Evolutionary conservation across 495 filamentous ascomycete genomes (phyloP).

Genomic region (Chaetomium fimeti): DNA sequence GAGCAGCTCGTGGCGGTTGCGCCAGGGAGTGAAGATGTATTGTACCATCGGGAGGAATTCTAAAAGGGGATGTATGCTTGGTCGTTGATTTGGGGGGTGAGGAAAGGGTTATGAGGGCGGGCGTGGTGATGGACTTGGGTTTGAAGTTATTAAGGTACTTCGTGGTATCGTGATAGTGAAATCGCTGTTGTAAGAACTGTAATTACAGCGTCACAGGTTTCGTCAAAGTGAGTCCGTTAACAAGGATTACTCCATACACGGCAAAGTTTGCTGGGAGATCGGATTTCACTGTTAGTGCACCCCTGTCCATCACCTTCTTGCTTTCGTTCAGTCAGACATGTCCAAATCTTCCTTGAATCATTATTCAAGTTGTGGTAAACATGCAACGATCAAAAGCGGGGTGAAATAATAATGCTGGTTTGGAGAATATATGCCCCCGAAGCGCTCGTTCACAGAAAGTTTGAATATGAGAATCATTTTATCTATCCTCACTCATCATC

Average conservation of each 20-base stretch:
- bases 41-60: constrained; percentile 56
- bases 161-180: too few relatives aligned
- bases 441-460: background rate
- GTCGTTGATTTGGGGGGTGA: background rate
- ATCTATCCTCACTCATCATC: constrained; percentile 9
- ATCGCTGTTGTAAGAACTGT: background rate
- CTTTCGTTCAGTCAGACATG: too few relatives aligned
- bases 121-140: background rate
- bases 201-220: background rate
- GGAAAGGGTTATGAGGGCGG: background rate
- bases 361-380: too few relatives aligned
- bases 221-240: background rate
- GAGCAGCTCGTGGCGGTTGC: constrained; percentile 62
- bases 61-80: background rate
- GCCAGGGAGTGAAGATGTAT: constrained; percentile 80
- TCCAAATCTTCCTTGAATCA: too few relatives aligned
- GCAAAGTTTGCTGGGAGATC: background rate
- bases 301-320: too few relatives aligned
- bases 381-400: too few relatives aligned
- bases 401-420: too few relatives aligned
- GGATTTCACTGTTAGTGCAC: background rate
- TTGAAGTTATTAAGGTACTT: too few relatives aligned
- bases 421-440: too few relatives aligned
- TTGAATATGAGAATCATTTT: constrained; percentile 9
- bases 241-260: background rate